Conservation (phyloP, 192 early-diverging fungal species). For the Linnemannia hyalina region DNA sequence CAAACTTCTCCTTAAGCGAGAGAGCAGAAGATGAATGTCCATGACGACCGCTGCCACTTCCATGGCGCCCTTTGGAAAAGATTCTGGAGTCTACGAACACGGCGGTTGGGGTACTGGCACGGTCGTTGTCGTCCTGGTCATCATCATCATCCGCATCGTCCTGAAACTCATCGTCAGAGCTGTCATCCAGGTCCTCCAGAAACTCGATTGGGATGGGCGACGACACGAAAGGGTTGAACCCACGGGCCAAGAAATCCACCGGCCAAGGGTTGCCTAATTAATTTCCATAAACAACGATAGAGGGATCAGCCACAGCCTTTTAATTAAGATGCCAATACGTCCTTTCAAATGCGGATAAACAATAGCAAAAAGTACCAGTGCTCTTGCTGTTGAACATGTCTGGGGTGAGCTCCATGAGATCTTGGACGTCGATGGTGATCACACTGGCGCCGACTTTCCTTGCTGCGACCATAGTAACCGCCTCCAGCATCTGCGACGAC, state of each 20-base stretch:
- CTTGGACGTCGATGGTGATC: slow-evolving; percentile 71
- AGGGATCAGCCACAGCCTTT: background rate
- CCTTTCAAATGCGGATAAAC: background rate
- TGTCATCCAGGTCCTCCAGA: slow-evolving; percentile 22
- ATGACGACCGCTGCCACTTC: slow-evolving; percentile 4
- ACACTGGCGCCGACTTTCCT: slow-evolving; percentile 67
- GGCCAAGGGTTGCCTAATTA: slow-evolving; percentile 49
- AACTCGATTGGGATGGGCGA: slow-evolving; percentile 36
- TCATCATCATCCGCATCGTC: slow-evolving; percentile 58
- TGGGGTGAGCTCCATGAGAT: slow-evolving; percentile 65
- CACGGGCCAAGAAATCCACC: slow-evolving; percentile 35
- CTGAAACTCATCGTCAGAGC: slow-evolving; percentile 37
- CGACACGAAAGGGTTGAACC: slow-evolving; percentile 46
- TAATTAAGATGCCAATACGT: too few species aligned
- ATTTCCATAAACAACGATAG: background rate
- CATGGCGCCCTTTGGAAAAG: background rate
- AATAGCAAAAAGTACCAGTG: slow-evolving; percentile 15
- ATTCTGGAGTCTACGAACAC: slow-evolving; percentile 41
- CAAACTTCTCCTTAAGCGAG: slow-evolving; percentile 48
- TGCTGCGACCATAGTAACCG: slow-evolving; percentile 59
- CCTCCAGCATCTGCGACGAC: slow-evolving; percentile 59
- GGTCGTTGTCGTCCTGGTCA: slow-evolving; percentile 62
- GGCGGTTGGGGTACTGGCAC: slow-evolving; percentile 17
- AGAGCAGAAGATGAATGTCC: slow-evolving; percentile 18
- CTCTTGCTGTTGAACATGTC: slow-evolving; percentile 57